A percentile compares a stretch with the other conserved stretches of the same genome.
Evolutionary conservation across 345 rosid genomes (phyloP).

Genomic region (Odontarrhena argentea): DNA sequence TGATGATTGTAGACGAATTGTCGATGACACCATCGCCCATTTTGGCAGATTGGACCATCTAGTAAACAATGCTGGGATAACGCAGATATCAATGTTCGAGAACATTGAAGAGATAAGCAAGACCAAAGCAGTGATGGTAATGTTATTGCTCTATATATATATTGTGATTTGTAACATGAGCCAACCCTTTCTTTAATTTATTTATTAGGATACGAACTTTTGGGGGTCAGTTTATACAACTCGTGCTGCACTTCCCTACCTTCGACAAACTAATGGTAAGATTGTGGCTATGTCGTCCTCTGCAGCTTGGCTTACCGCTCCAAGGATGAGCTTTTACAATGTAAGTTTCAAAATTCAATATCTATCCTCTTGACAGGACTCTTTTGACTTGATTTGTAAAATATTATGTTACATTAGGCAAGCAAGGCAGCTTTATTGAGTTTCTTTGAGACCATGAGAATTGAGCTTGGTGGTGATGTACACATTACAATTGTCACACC

Average conservation of each 20-base stretch:
- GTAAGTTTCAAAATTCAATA: slow-evolving; percentile 33
- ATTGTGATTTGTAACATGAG: not conserved
- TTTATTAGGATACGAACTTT: slow-evolving; percentile 58
- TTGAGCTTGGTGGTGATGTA: slow-evolving; percentile 53
- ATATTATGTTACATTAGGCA: slow-evolving; percentile 47
- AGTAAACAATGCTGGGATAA: slow-evolving; percentile 53
- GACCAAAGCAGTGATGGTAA: slow-evolving; percentile 47
- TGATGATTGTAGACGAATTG: slow-evolving; percentile 52
- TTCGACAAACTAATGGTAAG: slow-evolving; percentile 55
- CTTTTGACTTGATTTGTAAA: not conserved
- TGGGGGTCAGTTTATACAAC: slow-evolving; percentile 68
- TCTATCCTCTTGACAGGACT: too few relatives aligned
- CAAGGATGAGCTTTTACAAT: slow-evolving; percentile 57
- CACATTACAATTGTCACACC: slow-evolving; percentile 61
- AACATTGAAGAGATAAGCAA: slow-evolving; percentile 40
- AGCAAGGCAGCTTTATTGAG: slow-evolving; percentile 60
- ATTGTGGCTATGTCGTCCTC: slow-evolving; percentile 56
- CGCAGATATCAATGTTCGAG: slow-evolving; percentile 46
- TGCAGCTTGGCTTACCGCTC: slow-evolving; percentile 51
- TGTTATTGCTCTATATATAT: not conserved
- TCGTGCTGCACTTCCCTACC: slow-evolving; percentile 59
- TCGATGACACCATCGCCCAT: slow-evolving; percentile 50
- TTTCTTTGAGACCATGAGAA: slow-evolving; percentile 66
- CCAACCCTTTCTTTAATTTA: not conserved
- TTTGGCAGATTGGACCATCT: slow-evolving; percentile 59